Percentiles rank a stretch among this genome's conserved stretches.
Conservation (phyloP, 805 yeast genomes). For the Ogataea methylovora region DNA sequence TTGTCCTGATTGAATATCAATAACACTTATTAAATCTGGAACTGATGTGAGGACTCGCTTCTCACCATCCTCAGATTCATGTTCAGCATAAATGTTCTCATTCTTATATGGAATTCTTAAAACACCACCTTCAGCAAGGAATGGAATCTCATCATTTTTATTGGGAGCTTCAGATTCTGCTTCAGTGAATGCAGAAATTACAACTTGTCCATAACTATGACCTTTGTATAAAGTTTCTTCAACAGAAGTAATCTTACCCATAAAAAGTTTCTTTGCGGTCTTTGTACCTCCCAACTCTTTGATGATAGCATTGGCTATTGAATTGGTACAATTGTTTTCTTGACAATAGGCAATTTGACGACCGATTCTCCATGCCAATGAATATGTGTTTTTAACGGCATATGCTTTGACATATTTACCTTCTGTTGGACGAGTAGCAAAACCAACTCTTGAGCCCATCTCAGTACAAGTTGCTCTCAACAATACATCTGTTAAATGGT, state of each 20-base stretch:
- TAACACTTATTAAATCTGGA: constrained; percentile 17
- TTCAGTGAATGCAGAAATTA: constrained; percentile 13
- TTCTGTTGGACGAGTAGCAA: constrained; percentile 23
- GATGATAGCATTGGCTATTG: constrained; percentile 21
- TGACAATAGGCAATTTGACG: constrained; percentile 30
- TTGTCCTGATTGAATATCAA: constrained; percentile 17
- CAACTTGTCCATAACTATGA: constrained; percentile 37
- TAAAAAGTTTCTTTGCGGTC: constrained; percentile 25
- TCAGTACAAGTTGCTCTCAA: constrained; percentile 35
- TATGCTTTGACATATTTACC: too few species aligned
- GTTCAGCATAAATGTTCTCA: constrained; percentile 25
- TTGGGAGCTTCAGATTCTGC: too few species aligned
- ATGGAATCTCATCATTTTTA: too few species aligned
- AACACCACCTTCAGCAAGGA: too few species aligned
- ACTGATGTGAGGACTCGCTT: constrained; percentile 12
- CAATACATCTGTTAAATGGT: constrained; percentile 27
- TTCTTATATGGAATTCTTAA: constrained; percentile 34
- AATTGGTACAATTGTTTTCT: constrained; percentile 25
- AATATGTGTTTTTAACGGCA: constrained; percentile 19
- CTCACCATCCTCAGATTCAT: constrained; percentile 4
- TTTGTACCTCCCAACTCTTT: constrained; percentile 25
- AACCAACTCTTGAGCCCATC: constrained; percentile 32
- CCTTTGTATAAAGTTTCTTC: constrained; percentile 34
- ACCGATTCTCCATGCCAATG: constrained; percentile 42
- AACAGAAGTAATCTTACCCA: constrained; percentile 37